Conservation (phyloP, 2,329 filamentous ascomycete genomes). For the Fusarium pilosicola region DNA sequence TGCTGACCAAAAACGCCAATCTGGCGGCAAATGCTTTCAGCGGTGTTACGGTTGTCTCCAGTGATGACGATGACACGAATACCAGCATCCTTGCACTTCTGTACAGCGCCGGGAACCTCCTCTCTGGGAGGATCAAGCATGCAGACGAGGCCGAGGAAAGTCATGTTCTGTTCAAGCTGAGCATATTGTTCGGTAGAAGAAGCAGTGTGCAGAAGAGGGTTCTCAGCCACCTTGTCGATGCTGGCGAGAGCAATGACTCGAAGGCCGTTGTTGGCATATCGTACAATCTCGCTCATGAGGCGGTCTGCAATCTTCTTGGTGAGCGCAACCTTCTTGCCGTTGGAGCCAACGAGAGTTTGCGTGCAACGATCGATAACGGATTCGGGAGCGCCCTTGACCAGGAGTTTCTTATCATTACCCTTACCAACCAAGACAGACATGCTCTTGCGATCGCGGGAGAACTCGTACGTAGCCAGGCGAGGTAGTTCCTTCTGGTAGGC, state of each 20-base stretch:
- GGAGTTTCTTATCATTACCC: conserved; percentile 77
- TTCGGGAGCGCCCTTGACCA: conserved; percentile 97
- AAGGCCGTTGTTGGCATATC: conserved; percentile 91
- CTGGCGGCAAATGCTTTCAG: conserved; percentile 96
- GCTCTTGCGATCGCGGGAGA: conserved; percentile 97
- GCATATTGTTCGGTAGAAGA: conserved; percentile 86
- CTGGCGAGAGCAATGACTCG: conserved; percentile 94
- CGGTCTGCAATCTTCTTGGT: conserved; percentile 74
- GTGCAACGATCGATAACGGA: conserved; percentile 93
- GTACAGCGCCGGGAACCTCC: conserved; percentile 87
- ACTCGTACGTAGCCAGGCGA: conserved; percentile 90
- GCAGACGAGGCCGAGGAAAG: conserved; percentile 89
- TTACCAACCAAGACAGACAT: conserved; percentile 94
- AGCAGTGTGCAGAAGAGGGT: conserved; percentile 76
- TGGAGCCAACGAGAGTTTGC: conserved; percentile 78
- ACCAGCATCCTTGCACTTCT: conserved; percentile 89
- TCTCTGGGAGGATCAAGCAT: conserved; percentile 97
- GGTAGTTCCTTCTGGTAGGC: conserved; percentile 82
- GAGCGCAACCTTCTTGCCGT: conserved; percentile 81
- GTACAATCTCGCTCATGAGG: conserved; percentile 81
- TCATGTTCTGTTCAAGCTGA: conserved; percentile 92
- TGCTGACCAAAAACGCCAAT: conserved; percentile 89
- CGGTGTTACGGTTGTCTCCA: conserved; percentile 96
- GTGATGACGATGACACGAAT: conserved; percentile 98
- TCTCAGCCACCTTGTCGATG: conserved; percentile 77